Evolutionary conservation across 2,329 filamentous ascomycete genomes (phyloP).

Genomic region (Aquanectria penicillioides): DNA sequence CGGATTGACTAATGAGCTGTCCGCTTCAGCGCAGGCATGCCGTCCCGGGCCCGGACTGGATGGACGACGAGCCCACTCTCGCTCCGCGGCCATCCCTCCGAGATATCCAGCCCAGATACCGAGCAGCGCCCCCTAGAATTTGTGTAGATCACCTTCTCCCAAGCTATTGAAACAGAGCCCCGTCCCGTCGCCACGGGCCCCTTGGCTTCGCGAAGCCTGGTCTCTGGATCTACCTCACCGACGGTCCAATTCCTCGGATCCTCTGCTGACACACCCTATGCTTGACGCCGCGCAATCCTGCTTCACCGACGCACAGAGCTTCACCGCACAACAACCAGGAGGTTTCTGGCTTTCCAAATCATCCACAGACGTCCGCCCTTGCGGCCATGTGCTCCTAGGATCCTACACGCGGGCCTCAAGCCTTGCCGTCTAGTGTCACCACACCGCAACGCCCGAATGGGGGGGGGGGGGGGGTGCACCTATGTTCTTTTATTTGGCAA

Average conservation of each 20-base stretch:
- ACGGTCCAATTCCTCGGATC: constrained; percentile 22
- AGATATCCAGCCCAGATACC: constrained; percentile 23
- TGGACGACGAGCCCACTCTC: constrained; percentile 23
- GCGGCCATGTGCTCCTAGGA: constrained; percentile 37
- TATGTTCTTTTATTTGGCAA: background rate
- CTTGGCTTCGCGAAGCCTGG: constrained; percentile 1
- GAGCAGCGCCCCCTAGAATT: background rate
- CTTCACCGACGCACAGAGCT: constrained; percentile 16
- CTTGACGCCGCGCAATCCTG: background rate
- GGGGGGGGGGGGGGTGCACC: constrained; percentile 2
- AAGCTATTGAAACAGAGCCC: background rate
- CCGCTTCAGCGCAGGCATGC: constrained; percentile 33
- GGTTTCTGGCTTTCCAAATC: constrained; percentile 20
- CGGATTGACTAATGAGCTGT: constrained; percentile 36
- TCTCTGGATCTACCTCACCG: constrained; percentile 6
- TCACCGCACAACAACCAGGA: constrained; percentile 27
- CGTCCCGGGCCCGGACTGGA: constrained; percentile 39
- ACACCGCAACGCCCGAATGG: constrained; percentile 10
- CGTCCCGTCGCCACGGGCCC: background rate
- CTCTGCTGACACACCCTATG: constrained; percentile 10
- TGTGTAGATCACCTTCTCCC: constrained; percentile 4
- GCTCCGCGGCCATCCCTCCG: constrained; percentile 18
- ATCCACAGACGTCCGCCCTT: constrained; percentile 32
- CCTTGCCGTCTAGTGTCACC: constrained; percentile 21
- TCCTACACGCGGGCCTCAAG: constrained; percentile 13